Percentiles rank a stretch among this genome's conserved stretches.
Evolutionary conservation across 2,329 filamentous ascomycete genomes (phyloP).

Genomic region (Fusarium redolens): DNA sequence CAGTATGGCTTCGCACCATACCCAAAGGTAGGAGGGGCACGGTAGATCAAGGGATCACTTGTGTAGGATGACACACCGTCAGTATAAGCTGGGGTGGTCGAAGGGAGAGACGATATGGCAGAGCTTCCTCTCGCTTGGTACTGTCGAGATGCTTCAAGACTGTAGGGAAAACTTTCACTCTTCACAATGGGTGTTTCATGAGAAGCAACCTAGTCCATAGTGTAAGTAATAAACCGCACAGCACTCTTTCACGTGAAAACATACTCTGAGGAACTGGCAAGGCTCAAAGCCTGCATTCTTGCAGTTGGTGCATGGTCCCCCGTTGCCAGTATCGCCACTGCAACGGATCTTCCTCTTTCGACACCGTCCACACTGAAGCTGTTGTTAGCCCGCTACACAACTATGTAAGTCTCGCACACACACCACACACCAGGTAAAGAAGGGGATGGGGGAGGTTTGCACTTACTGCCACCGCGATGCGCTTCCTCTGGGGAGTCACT

Average conservation of each 20-base stretch:
- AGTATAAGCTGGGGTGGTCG: constrained; percentile 29
- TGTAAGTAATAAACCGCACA: background rate
- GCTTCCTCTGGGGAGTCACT: constrained; percentile 62
- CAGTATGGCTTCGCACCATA: constrained; percentile 46
- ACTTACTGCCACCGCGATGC: constrained; percentile 70
- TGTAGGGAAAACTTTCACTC: constrained; percentile 45
- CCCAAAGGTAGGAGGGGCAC: constrained; percentile 33
- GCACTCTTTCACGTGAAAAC: constrained; percentile 26
- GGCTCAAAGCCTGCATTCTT: constrained; percentile 75
- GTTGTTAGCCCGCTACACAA: constrained; percentile 36
- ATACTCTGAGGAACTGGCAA: constrained; percentile 86
- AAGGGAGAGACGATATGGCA: constrained; percentile 17
- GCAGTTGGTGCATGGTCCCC: constrained; percentile 86
- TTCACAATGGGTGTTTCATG: constrained; percentile 46
- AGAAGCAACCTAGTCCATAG: constrained; percentile 46
- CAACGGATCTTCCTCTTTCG: constrained; percentile 95
- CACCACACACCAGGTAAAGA: constrained; percentile 39
- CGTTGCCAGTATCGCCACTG: constrained; percentile 83
- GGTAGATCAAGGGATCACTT: constrained; percentile 36
- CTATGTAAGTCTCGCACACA: constrained; percentile 42
- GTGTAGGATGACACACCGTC: constrained; percentile 33
- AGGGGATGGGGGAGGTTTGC: background rate
- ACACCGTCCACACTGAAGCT: constrained; percentile 82
- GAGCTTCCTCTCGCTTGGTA: constrained; percentile 44
- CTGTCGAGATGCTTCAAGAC: constrained; percentile 47